Conservation (phyloP, 345 rosid species). For the sweet orange (Citrus sinensis) region DVS_A1.0 CM039167.1:4294001-4294500, state of each 20-base stretch:
- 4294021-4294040: conserved; percentile 23
- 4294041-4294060: conserved; percentile 19
- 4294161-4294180: no score
- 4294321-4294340: not conserved
- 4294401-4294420: conserved; percentile 15
- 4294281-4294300: no score
- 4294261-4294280: not conserved
- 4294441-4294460: conserved; percentile 1
- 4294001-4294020: not conserved
- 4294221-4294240: not conserved
- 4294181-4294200: no score
- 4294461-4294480: not conserved
- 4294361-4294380: conserved; percentile 29
- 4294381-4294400: conserved; percentile 27
- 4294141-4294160: not conserved
- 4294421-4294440: conserved; percentile 1
- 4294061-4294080: conserved; percentile 28
- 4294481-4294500: conserved; percentile 17
- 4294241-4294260: not conserved
- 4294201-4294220: not conserved
- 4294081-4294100: conserved; percentile 38
- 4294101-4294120: not conserved
- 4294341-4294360: not conserved
- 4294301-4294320: not conserved
- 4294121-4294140: not conserved